Percentiles rank a stretch among this genome's conserved stretches.
phyloP scores from a whole-genome alignment of 345 rosid genomes.

The Eucalyptus melliodora region DNA sequence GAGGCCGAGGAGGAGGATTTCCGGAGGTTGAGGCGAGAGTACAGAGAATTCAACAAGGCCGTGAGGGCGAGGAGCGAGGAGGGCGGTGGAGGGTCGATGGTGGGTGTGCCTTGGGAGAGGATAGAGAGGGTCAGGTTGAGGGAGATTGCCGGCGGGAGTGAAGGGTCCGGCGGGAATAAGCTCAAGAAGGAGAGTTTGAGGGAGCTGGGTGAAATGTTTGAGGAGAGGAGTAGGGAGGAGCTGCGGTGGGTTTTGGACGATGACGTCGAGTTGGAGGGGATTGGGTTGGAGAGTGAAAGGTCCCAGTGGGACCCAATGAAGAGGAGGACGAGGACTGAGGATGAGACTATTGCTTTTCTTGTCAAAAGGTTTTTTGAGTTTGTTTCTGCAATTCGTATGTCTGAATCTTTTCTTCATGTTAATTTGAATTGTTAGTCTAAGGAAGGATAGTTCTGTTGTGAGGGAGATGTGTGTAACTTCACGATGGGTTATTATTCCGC shows the following conservation, averaged over 20 bases:
- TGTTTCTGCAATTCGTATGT: background rate
- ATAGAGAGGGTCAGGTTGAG: conserved; percentile 43
- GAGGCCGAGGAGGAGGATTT: conserved; percentile 46
- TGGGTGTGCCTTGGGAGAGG: conserved; percentile 91
- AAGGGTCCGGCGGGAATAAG: conserved; percentile 27
- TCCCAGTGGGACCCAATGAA: conserved; percentile 25
- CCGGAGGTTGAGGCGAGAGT: conserved; percentile 40
- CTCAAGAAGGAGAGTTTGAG: conserved; percentile 43
- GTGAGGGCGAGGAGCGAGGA: conserved; percentile 2
- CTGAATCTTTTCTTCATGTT: background rate
- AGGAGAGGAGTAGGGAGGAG: conserved; percentile 28
- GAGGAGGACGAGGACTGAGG: conserved; percentile 57
- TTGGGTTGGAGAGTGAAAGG: conserved; percentile 1
- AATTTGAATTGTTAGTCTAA: background rate
- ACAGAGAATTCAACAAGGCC: conserved; percentile 42
- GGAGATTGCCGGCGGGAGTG: conserved; percentile 37
- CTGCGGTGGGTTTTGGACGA: conserved; percentile 82
- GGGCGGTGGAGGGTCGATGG: conserved; percentile 7
- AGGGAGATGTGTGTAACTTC: background rate
- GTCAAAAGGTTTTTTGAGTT: conserved; percentile 40
- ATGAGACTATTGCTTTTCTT: conserved; percentile 55
- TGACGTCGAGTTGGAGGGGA: conserved; percentile 47
- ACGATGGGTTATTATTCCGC: background rate
- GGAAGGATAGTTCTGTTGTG: background rate
- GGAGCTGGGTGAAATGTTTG: conserved; percentile 58